A percentile compares a stretch with the other conserved stretches of the same genome.
Conservation (phyloP, 2,329 filamentous ascomycete genomes). For the Aureobasidium uvarum region DNA sequence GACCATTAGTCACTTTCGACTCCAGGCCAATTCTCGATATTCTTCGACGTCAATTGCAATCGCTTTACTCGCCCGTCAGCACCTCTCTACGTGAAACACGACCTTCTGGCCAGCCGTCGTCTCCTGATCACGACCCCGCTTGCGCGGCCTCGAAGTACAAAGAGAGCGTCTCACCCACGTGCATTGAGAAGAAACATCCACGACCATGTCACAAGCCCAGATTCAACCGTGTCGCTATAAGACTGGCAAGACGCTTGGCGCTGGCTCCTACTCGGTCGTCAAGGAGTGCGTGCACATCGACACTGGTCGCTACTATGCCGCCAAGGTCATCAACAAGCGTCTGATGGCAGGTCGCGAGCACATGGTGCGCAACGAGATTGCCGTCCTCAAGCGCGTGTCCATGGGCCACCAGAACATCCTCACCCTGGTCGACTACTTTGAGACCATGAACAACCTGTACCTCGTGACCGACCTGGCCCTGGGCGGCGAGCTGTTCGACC, state of each 20-base stretch:
- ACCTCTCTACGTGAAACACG: conserved; percentile 12
- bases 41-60: background rate
- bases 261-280: conserved; percentile 95
- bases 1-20: too few relatives aligned
- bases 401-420: conserved; percentile 99
- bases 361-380: conserved; percentile 99
- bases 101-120: background rate
- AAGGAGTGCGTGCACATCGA: conserved; percentile 99
- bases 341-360: conserved; percentile 97
- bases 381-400: conserved; percentile 94
- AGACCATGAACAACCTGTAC: conserved; percentile 99
- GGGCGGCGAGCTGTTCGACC: conserved; percentile 94
- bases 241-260: conserved; percentile 94
- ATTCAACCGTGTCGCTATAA: conserved; percentile 98
- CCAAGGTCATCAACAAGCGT: conserved; percentile 98
- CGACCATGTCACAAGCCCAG: conserved; percentile 46
- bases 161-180: conserved; percentile 1
- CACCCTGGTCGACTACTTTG: conserved; percentile 97
- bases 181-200: background rate
- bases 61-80: background rate
- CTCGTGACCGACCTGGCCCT: conserved; percentile 95
- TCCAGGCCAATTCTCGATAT: background rate
- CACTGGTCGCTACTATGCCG: conserved; percentile 95
- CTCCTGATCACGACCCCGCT: conserved; percentile 16
- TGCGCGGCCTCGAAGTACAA: background rate